Evolutionary conservation across 371 early-diverging fungal genomes (phyloP).

Genomic region (Lichtheimia ornata): DNA sequence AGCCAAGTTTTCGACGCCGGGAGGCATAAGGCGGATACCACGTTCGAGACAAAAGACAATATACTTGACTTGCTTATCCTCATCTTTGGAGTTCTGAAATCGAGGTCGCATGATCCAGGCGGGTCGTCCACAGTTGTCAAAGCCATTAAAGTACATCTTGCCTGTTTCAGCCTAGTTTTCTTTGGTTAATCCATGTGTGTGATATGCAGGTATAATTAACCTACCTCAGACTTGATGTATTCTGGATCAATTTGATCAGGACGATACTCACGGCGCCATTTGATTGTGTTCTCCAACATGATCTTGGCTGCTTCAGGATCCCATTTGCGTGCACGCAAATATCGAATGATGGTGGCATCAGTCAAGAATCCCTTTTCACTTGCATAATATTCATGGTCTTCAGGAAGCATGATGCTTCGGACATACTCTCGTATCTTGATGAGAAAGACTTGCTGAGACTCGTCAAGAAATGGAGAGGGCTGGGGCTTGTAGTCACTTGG

Average conservation of each 20-base stretch:
- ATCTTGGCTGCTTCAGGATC: slow-evolving; percentile 56
- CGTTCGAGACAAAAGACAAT: slow-evolving; percentile 81
- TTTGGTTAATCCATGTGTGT: no score
- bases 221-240: slow-evolving; percentile 74
- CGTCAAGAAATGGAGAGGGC: slow-evolving; percentile 34
- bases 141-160: slow-evolving; percentile 82
- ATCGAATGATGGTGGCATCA: slow-evolving; percentile 65
- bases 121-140: slow-evolving; percentile 70
- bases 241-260: slow-evolving; percentile 75
- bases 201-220: background rate
- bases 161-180: slow-evolving; percentile 68
- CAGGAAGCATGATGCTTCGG: slow-evolving; percentile 51
- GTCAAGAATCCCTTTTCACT: slow-evolving; percentile 58
- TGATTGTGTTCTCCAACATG: slow-evolving; percentile 69
- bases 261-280: slow-evolving; percentile 76
- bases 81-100: slow-evolving; percentile 79
- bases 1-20: slow-evolving; percentile 65
- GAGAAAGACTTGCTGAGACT: slow-evolving; percentile 45
- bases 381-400: slow-evolving; percentile 46
- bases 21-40: slow-evolving; percentile 80
- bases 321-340: slow-evolving; percentile 82
- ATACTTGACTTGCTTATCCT: slow-evolving; percentile 73
- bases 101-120: slow-evolving; percentile 76
- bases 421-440: slow-evolving; percentile 50
- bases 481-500: slow-evolving; percentile 23